Conservation (phyloP, 768 basidiomycete species). For the Tulasnella sp. region DNA sequence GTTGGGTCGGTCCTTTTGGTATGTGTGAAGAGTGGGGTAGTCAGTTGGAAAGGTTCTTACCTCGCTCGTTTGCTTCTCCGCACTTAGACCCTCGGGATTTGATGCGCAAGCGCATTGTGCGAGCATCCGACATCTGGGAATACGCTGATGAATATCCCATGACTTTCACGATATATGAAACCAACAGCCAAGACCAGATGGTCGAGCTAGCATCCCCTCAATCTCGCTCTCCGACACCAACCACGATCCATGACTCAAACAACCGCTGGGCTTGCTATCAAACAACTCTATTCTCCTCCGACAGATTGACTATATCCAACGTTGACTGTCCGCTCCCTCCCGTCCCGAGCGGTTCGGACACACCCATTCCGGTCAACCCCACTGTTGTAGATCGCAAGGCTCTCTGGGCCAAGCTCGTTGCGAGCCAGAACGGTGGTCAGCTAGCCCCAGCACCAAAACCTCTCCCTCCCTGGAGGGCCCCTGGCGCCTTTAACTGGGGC, state of each 20-base stretch:
- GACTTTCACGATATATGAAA: background rate
- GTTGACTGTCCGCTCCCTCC: constrained; percentile 36
- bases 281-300: constrained; percentile 25
- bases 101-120: constrained; percentile 55
- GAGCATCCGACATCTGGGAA: background rate
- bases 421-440: constrained; percentile 4
- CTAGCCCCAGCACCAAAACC: background rate
- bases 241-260: background rate
- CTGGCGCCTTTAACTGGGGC: constrained; percentile 18
- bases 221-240: background rate
- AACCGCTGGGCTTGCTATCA: constrained; percentile 30
- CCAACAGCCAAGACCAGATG: background rate
- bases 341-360: constrained; percentile 43
- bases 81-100: constrained; percentile 56
- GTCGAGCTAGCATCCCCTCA: background rate
- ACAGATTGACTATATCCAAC: constrained; percentile 20
- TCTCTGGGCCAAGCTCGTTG: constrained; percentile 50
- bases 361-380: constrained; percentile 33
- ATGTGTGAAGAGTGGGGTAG: background rate
- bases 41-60: background rate
- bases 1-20: constrained; percentile 55
- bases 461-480: constrained; percentile 16
- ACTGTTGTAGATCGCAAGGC: constrained; percentile 45
- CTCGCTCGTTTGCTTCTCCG: background rate
- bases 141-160: background rate